Evolutionary conservation across 2,329 filamentous ascomycete genomes (phyloP).

Genomic region (Stachybotrys chartarum): DNA sequence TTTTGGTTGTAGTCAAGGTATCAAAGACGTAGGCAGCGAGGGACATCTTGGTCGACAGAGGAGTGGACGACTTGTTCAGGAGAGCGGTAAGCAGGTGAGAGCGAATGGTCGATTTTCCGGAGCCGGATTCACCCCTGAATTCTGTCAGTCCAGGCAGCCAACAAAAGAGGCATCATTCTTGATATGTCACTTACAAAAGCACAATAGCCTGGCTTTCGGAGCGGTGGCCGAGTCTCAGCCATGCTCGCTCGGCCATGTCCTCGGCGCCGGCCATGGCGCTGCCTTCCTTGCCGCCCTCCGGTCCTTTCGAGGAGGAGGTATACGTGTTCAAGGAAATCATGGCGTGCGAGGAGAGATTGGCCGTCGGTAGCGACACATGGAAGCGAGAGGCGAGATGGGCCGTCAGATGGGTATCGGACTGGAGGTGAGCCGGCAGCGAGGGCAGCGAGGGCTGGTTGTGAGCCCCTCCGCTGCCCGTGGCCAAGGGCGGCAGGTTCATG

Average conservation of each 20-base stretch:
- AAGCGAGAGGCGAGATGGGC: conserved; percentile 83
- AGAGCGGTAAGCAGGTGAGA: conserved; percentile 82
- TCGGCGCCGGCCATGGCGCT: conserved; percentile 90
- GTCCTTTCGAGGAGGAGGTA: conserved; percentile 77
- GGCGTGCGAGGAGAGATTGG: conserved; percentile 82
- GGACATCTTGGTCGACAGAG: conserved; percentile 86
- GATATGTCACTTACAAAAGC: conserved; percentile 65
- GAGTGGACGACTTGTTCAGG: conserved; percentile 84
- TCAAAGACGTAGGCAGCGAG: conserved; percentile 95
- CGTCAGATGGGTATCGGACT: conserved; percentile 72
- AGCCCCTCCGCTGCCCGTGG: conserved; percentile 47
- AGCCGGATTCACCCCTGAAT: conserved; percentile 82
- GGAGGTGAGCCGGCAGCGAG: conserved; percentile 74
- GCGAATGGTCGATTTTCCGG: conserved; percentile 91
- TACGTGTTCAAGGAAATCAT: conserved; percentile 93
- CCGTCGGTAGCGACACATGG: conserved; percentile 83
- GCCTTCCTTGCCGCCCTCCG: conserved; percentile 85
- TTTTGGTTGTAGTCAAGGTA: conserved; percentile 93
- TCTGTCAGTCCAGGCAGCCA: conserved; percentile 6
- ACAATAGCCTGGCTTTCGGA: conserved; percentile 90
- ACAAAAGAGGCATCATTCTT: too few relatives aligned
- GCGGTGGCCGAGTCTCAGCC: conserved; percentile 74
- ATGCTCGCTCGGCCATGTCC: conserved; percentile 82
- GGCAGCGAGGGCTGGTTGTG: conserved; percentile 83
- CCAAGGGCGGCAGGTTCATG: conserved; percentile 46